A percentile compares a stretch with the other conserved stretches of the same genome.
Evolutionary conservation across 1,139 yeast species (phyloP).

Genomic region (Lodderomyces jiufengensis): DNA sequence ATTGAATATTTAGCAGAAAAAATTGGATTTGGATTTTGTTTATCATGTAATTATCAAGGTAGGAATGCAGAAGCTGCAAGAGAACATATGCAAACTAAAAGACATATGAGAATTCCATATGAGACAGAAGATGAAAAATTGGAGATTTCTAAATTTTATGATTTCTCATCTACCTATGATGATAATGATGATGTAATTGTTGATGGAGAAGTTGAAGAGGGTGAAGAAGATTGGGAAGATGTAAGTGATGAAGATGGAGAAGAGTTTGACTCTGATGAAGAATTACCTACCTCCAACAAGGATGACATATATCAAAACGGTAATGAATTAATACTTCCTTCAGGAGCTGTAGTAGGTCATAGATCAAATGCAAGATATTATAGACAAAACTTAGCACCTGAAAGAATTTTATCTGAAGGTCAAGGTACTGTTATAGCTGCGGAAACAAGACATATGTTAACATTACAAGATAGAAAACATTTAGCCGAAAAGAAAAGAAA

Average conservation of each 20-base stretch:
- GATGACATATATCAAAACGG: slow-evolving; percentile 53
- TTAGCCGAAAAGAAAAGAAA: slow-evolving; percentile 65
- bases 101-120: slow-evolving; percentile 87
- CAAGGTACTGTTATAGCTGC: slow-evolving; percentile 95
- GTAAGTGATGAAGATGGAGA: slow-evolving; percentile 32
- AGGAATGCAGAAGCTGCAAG: slow-evolving; percentile 79
- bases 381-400: slow-evolving; percentile 77
- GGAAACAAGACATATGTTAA: slow-evolving; percentile 71
- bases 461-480: slow-evolving; percentile 49
- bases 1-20: slow-evolving; percentile 74
- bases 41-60: slow-evolving; percentile 83
- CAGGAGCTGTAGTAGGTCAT: slow-evolving; percentile 87
- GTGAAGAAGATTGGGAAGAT: slow-evolving; percentile 19
- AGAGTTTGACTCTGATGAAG: slow-evolving; percentile 38
- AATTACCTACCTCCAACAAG: slow-evolving; percentile 33
- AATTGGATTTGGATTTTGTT: slow-evolving; percentile 81
- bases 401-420: slow-evolving; percentile 71
- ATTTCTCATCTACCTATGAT: slow-evolving; percentile 67
- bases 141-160: slow-evolving; percentile 80
- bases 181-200: slow-evolving; percentile 19
- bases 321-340: slow-evolving; percentile 76
- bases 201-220: slow-evolving; percentile 13
- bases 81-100: slow-evolving; percentile 82
- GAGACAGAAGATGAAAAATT: slow-evolving; percentile 78
- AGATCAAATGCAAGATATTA: slow-evolving; percentile 83